Conservation (phyloP, 495 filamentous ascomycete genomes). For the Tricharina praecox region DNA sequence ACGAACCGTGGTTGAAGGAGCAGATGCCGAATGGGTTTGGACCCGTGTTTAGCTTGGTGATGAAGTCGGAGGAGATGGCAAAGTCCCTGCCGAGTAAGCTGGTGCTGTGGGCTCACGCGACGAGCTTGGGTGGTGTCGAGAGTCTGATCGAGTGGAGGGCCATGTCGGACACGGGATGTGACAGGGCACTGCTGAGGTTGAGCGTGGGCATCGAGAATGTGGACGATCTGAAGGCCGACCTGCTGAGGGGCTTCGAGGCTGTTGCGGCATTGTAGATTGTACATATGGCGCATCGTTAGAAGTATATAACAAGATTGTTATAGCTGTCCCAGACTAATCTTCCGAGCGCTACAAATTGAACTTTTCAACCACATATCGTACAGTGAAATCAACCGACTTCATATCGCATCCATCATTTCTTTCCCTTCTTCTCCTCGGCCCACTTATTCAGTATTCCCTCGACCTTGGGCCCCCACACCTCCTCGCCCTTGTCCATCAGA, state of each 20-base stretch:
- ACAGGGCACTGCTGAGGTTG: constrained; percentile 56
- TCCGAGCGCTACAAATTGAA: no score
- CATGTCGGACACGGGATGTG: constrained; percentile 63
- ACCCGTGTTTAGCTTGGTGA: constrained; percentile 63
- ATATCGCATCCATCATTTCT: no score
- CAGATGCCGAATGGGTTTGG: constrained; percentile 92
- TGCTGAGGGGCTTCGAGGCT: constrained; percentile 51
- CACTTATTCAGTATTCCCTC: constrained; percentile 15
- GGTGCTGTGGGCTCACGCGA: constrained; percentile 80
- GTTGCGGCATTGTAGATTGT: constrained; percentile 24
- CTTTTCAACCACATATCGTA: no score
- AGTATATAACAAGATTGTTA: no score
- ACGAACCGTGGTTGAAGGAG: constrained; percentile 51
- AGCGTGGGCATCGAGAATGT: constrained; percentile 76
- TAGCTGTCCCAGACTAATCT: no score
- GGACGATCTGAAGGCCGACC: constrained; percentile 67
- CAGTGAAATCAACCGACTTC: no score
- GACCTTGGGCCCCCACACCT: constrained; percentile 15
- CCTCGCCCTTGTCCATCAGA: constrained; percentile 31
- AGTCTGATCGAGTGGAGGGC: constrained; percentile 78
- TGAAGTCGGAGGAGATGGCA: constrained; percentile 45
- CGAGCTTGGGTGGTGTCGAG: constrained; percentile 84
- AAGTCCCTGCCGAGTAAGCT: constrained; percentile 57
- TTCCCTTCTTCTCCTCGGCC: constrained; percentile 2
- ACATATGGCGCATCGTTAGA: no score